Base-by-base conservation (phyloP, 768 basidiomycete species). In the Leccinellum albellum region DNA sequence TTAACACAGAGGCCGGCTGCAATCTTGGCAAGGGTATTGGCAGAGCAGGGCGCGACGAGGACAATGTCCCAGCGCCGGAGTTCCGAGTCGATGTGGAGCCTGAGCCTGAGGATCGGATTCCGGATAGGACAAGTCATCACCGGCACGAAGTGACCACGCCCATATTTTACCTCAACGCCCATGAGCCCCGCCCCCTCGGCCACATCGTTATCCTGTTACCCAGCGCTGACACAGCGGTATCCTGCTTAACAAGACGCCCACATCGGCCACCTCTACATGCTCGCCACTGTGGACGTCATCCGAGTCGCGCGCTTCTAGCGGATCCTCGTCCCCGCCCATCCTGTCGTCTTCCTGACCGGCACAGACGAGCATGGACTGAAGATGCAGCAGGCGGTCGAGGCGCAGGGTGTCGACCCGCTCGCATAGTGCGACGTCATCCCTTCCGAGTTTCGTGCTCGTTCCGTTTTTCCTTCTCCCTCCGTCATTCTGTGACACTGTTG, bases 21-120 rank as follows among this genome's bases (percentile, higher is more conserved):
- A 52, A 99, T 88, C 74, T 98, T 98, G 9, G 94, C 84, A 20
- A 99, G 82, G 2, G 94, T 95, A 71, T 97, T 98, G 17, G 96
- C 96, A 1, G 93, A 94, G 67, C 94, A 98, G 0, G 97, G 97
- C n/a, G 93, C 93, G 50, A 99, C 82, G 49, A 99, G 86, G 50
- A 98, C 94, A 50, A 98, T 74, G 66, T 99, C 94, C 97, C 97
- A 98, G 54, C 87, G 77, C 32, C 94, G 76, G 3, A 97, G 84
- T 74, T 99, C 94, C n/a, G n/a, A n/a, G n/a, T n/a, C n/a, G n/a
- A n/a, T n/a, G n/a, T n/a, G n/a, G n/a, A n/a, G n/a, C n/a, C n/a
- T n/a, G n/a, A n/a, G n/a, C n/a, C n/a, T n/a, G n/a, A n/a, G n/a
- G n/a, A n/a, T n/a, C n/a, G n/a, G n/a, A n/a, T n/a, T n/a, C n/a